Evolutionary conservation across 2,329 filamentous ascomycete genomes (phyloP).

Genomic region (Ophioceras dolichostomum): DNA sequence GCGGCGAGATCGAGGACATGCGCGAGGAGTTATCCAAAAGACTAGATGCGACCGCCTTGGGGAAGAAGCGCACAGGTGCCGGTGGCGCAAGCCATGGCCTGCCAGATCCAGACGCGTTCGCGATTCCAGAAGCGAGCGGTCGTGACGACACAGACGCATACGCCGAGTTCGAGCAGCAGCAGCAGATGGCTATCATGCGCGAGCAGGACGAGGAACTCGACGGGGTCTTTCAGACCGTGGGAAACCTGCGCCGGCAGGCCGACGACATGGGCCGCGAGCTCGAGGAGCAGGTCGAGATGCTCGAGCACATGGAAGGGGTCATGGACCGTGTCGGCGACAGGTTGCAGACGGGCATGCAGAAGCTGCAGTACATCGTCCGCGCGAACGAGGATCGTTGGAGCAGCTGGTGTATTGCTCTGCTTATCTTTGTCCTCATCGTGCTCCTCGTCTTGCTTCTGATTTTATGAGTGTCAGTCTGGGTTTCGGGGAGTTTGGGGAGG

Average conservation of each 20-base stretch:
- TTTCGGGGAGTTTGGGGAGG: no score
- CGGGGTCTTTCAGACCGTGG: conserved; percentile 85
- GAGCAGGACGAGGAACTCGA: conserved; percentile 92
- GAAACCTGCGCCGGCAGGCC: conserved; percentile 79
- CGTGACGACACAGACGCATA: conserved; percentile 39
- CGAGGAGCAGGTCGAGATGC: conserved; percentile 84
- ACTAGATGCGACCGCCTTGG: conserved; percentile 24
- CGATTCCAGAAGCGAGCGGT: conserved; percentile 36
- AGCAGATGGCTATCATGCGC: conserved; percentile 83
- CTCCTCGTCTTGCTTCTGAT: conserved; percentile 68
- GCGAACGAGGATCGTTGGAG: conserved; percentile 82
- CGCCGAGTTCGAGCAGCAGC: conserved; percentile 79
- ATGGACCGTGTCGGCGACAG: conserved; percentile 81
- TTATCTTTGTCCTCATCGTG: conserved; percentile 82
- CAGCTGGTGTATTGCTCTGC: conserved; percentile 78
- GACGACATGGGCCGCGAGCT: conserved; percentile 93
- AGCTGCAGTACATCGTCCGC: conserved; percentile 71
- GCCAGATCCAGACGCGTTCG: conserved; percentile 41
- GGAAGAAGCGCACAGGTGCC: conserved; percentile 5
- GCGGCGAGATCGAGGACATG: conserved; percentile 82
- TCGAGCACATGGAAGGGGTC: conserved; percentile 72
- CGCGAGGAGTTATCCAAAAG: conserved; percentile 62
- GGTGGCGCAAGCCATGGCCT: conserved; percentile 24
- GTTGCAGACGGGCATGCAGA: conserved; percentile 75
- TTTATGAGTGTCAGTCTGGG: no score